A percentile compares a stretch with the other conserved stretches of the same genome.
These are phyloP conservation scores for Penicillium sclerotiorum DNA, from an alignment of 2,329 filamentous ascomycete species.

Conservation along the genomic window DNA sequence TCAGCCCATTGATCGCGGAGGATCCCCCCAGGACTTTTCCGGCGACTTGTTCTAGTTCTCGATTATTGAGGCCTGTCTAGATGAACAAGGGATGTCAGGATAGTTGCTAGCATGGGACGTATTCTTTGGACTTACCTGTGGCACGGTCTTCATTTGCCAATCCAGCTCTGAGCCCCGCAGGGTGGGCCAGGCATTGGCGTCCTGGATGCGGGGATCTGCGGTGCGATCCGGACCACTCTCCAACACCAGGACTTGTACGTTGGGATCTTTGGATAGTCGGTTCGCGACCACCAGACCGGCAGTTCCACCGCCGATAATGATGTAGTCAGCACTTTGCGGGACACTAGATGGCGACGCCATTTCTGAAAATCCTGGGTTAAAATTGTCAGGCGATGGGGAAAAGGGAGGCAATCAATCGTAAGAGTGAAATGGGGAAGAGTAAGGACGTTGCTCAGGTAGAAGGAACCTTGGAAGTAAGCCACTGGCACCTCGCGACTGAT, in stretches of 20 bases:
- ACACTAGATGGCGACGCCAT: neutral
- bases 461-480: too few relatives aligned
- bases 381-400: too few relatives aligned
- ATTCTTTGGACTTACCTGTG: neutral
- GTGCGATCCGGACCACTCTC: neutral
- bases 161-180: neutral
- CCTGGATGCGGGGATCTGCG: neutral
- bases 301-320: conserved; percentile 4
- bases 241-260: neutral
- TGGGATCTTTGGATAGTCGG: neutral
- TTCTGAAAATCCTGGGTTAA: too few relatives aligned
- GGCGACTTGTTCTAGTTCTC: neutral
- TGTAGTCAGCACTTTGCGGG: conserved; percentile 1
- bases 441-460: too few relatives aligned
- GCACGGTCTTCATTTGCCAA: neutral
- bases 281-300: neutral
- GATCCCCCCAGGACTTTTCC: conserved; percentile 9
- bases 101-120: neutral
- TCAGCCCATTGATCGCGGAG: conserved; percentile 6
- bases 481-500: too few relatives aligned
- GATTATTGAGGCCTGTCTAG: neutral
- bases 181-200: neutral
- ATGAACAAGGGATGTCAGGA: neutral
- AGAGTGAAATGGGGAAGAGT: too few relatives aligned
- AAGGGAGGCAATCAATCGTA: too few relatives aligned